phyloP scores from a whole-genome alignment of 2,329 filamentous ascomycete genomes.

The Nemania sp. region DNA sequence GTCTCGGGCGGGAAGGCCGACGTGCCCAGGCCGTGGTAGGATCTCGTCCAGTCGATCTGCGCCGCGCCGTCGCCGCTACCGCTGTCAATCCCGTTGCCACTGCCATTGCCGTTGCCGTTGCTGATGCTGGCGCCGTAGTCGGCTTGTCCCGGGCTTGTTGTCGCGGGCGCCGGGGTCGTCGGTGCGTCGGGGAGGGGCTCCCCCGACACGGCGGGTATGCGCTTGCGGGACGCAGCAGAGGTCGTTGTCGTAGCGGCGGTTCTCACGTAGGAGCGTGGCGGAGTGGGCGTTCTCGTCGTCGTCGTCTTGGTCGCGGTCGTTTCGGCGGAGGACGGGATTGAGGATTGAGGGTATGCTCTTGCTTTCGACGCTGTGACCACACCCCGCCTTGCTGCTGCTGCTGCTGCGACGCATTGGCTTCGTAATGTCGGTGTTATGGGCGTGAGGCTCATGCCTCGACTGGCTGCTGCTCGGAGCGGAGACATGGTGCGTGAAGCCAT shows the following conservation, averaged over 20 bases:
- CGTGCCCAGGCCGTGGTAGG: conserved; percentile 77
- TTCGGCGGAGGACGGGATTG: too few relatives aligned
- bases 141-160: neutral
- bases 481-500: conserved; percentile 34
- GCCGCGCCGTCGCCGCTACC: conserved; percentile 1
- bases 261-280: conserved; percentile 22
- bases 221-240: conserved; percentile 24
- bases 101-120: neutral
- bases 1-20: conserved; percentile 73
- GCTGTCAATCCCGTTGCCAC: neutral
- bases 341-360: conserved; percentile 17
- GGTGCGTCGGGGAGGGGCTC: conserved; percentile 39
- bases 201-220: conserved; percentile 38
- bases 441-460: conserved; percentile 10
- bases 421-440: conserved; percentile 13
- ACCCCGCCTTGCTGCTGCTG: neutral
- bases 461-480: conserved; percentile 31
- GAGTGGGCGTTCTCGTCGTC: conserved; percentile 14
- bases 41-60: conserved; percentile 77
- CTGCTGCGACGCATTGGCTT: neutral
- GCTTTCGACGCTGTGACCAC: conserved; percentile 26
- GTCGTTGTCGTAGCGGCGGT: neutral
- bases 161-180: neutral
- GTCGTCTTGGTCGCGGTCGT: neutral
- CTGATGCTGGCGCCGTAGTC: neutral